Percentiles rank a stretch among this genome's conserved stretches.
Conservation (phyloP, 2,329 filamentous ascomycete genomes). For the Cladosporium austrohemisphaericum region DNA sequence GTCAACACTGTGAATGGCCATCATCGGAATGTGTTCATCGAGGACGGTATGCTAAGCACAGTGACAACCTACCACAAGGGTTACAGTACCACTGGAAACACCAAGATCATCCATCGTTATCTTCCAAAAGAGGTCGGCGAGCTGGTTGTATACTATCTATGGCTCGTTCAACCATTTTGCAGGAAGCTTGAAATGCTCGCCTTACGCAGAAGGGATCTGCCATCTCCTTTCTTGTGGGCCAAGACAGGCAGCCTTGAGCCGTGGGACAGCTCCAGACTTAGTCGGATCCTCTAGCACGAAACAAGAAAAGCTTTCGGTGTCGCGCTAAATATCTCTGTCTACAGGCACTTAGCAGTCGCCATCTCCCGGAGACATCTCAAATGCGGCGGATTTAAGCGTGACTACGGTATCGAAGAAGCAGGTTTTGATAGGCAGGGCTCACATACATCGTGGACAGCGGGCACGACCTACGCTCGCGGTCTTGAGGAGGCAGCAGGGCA, state of each 20-base stretch:
- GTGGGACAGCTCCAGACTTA: constrained; percentile 3
- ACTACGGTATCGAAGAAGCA: not conserved
- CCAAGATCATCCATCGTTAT: constrained; percentile 25
- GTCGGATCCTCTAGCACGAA: not conserved
- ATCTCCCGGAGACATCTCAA: constrained; percentile 1
- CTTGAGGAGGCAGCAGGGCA: constrained; percentile 1
- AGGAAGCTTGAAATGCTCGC: constrained; percentile 1
- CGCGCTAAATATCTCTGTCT: not conserved
- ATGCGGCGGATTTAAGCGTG: constrained; percentile 2
- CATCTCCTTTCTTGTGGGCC: not conserved
- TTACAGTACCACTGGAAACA: constrained; percentile 15
- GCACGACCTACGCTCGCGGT: not conserved
- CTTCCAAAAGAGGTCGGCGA: constrained; percentile 20
- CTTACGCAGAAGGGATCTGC: not conserved
- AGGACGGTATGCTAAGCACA: constrained; percentile 18
- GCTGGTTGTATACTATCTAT: constrained; percentile 20
- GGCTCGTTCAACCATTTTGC: constrained; percentile 15
- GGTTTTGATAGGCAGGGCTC: not conserved
- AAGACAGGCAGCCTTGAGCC: not conserved
- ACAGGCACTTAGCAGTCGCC: constrained; percentile 3
- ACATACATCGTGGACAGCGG: constrained; percentile 2
- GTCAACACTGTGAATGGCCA: constrained; percentile 19
- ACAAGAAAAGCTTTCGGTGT: not conserved
- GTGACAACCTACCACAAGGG: constrained; percentile 24
- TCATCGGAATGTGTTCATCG: constrained; percentile 19